Conservation (phyloP, 805 yeast species). For the Groenewaldozyma salmanticensis region DNA sequence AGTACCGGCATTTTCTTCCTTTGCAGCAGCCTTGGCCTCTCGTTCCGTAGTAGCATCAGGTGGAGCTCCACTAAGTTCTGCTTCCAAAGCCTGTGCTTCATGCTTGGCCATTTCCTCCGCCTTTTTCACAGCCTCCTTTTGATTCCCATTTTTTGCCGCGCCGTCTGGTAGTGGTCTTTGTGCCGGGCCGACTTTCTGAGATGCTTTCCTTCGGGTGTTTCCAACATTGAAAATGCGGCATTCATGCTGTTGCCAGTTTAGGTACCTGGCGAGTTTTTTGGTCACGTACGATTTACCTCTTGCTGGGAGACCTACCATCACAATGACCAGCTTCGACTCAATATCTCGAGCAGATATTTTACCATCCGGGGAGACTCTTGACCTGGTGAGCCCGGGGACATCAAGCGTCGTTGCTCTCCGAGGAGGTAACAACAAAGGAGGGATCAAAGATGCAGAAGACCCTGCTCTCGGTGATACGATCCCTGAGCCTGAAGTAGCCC, state of each 20-base stretch:
- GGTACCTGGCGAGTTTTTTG: constrained; percentile 77
- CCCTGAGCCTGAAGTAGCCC: constrained; percentile 6
- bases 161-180: constrained; percentile 51
- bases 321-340: constrained; percentile 78
- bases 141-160: constrained; percentile 10
- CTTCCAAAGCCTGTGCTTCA: background rate
- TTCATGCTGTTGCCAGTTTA: constrained; percentile 91
- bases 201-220: constrained; percentile 74
- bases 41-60: background rate
- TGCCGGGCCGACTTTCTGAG: constrained; percentile 57
- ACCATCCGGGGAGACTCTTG: constrained; percentile 67
- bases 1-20: constrained; percentile 1
- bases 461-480: constrained; percentile 8
- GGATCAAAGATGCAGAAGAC: constrained; percentile 9
- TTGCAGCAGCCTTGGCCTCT: background rate
- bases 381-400: constrained; percentile 84
- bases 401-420: constrained; percentile 75
- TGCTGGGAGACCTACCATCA: constrained; percentile 94
- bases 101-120: constrained; percentile 3
- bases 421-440: constrained; percentile 15
- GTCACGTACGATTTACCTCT: constrained; percentile 92
- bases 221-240: constrained; percentile 92
- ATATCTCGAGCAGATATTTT: constrained; percentile 42
- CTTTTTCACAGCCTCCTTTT: constrained; percentile 18
- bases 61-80: constrained; percentile 4